A percentile compares a stretch with the other conserved stretches of the same genome.
Conservation (phyloP, 169 alveolate species). For the Cryptosporidium bovis region DNA sequence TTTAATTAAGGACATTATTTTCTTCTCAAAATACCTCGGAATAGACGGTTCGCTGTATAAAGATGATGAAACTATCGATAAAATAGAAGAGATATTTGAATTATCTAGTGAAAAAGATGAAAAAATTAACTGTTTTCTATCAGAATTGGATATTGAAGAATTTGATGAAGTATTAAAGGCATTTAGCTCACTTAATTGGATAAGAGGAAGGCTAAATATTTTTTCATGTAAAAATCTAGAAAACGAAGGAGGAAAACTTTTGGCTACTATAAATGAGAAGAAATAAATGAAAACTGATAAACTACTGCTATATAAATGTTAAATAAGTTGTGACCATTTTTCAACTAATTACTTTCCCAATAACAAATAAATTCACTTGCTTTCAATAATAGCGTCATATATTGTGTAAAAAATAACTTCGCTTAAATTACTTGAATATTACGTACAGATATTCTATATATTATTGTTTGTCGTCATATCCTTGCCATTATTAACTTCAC, state of each 20-base stretch:
- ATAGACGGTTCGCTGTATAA: not conserved
- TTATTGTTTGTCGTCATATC: too few relatives aligned
- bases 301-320: too few relatives aligned
- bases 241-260: not conserved
- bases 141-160: slow-evolving; percentile 25
- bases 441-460: too few relatives aligned
- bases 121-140: slow-evolving; percentile 7
- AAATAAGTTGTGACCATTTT: too few relatives aligned
- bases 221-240: slow-evolving; percentile 3
- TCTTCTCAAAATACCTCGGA: slow-evolving; percentile 53
- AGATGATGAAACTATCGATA: not conserved
- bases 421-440: too few relatives aligned
- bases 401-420: too few relatives aligned
- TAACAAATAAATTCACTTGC: too few relatives aligned
- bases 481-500: too few relatives aligned
- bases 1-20: slow-evolving; percentile 24
- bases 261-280: not conserved
- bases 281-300: too few relatives aligned
- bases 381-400: too few relatives aligned
- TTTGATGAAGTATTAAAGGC: slow-evolving; percentile 15
- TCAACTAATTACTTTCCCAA: too few relatives aligned
- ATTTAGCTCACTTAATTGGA: slow-evolving; percentile 35
- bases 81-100: slow-evolving; percentile 25
- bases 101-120: slow-evolving; percentile 6
- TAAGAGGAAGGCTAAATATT: slow-evolving; percentile 42